These are phyloP conservation scores for Saxispiralis lemnorum DNA, from an alignment of 495 filamentous ascomycete species.

Conservation along the genomic window DNA sequence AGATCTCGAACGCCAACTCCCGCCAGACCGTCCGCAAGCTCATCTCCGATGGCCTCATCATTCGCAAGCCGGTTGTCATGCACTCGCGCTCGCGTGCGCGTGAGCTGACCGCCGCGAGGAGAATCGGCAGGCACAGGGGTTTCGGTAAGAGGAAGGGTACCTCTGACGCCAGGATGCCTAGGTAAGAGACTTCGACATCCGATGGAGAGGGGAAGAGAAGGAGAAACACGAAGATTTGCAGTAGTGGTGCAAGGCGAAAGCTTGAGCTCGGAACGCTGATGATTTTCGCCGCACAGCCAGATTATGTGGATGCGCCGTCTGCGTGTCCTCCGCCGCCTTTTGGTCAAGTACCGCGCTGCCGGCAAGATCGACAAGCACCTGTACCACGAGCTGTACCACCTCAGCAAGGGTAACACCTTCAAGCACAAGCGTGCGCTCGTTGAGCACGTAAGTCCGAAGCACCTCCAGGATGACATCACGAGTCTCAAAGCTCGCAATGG, in stretches of 20 bases:
- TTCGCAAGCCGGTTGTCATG: constrained; percentile 98
- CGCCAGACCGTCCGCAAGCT: constrained; percentile 99
- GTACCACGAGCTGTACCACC: constrained; percentile 98
- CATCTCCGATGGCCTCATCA: constrained; percentile 98
- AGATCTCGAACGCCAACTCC: constrained; percentile 99
- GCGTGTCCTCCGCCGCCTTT: constrained; percentile 91
- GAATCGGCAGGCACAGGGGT: constrained; percentile 88
- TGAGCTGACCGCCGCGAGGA: constrained; percentile 71
- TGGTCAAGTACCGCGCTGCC: constrained; percentile 97
- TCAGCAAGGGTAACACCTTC: constrained; percentile 99
- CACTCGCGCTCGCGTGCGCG: constrained; percentile 93
- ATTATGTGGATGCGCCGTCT: constrained; percentile 99
- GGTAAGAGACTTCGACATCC: constrained; percentile 38
- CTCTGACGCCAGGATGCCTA: constrained; percentile 96
- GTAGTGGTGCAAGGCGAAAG: neutral
- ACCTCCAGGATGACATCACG: constrained; percentile 19
- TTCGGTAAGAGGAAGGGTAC: constrained; percentile 99
- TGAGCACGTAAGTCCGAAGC: constrained; percentile 76
- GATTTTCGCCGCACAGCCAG: constrained; percentile 38
- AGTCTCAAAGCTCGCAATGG: neutral
- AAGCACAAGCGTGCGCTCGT: constrained; percentile 99
- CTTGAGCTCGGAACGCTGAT: constrained; percentile 5
- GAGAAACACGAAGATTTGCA: neutral
- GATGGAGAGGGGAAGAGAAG: neutral
- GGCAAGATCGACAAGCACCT: constrained; percentile 99